Evolutionary conservation across 1,284 basidiomycete species (phyloP).

Genomic region (Stygiomarasmius scandens): DNA sequence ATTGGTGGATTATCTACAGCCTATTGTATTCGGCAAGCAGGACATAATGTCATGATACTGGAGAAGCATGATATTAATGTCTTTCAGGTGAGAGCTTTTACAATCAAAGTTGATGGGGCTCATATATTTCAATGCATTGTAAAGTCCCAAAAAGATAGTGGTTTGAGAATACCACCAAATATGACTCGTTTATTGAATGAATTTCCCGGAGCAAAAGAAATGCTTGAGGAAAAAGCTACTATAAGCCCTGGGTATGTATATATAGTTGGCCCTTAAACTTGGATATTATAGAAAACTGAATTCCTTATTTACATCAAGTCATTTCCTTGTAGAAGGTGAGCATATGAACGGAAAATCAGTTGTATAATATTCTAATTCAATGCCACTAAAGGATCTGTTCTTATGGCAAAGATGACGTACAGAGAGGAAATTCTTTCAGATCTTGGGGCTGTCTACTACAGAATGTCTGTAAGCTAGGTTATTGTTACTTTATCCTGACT

Average conservation of each 20-base stretch:
- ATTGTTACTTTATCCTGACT: too few relatives aligned
- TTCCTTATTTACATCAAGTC: background rate
- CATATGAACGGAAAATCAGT: too few relatives aligned
- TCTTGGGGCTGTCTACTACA: conserved; percentile 8
- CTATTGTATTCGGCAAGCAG: conserved; percentile 9
- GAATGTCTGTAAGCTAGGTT: conserved; percentile 10
- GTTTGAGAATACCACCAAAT: conserved; percentile 13
- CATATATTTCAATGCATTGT: background rate
- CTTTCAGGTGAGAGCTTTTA: conserved; percentile 1
- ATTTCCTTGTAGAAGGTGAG: background rate
- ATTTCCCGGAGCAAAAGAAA: conserved; percentile 1
- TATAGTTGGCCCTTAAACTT: too few relatives aligned
- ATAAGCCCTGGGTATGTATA: conserved; percentile 10
- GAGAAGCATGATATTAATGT: conserved; percentile 2
- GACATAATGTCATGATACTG: conserved; percentile 15
- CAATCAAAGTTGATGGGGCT: background rate
- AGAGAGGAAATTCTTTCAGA: conserved; percentile 10
- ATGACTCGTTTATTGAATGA: conserved; percentile 12
- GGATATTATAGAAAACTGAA: too few relatives aligned
- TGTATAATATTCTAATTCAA: too few relatives aligned
- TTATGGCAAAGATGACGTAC: conserved; percentile 10
- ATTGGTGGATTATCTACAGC: conserved; percentile 18
- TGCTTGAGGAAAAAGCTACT: conserved; percentile 3
- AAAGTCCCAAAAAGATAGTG: conserved; percentile 2
- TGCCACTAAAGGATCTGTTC: conserved; percentile 1